phyloP scores from a whole-genome alignment of 1,284 basidiomycete genomes.

The Polyporus tsugae region DNA sequence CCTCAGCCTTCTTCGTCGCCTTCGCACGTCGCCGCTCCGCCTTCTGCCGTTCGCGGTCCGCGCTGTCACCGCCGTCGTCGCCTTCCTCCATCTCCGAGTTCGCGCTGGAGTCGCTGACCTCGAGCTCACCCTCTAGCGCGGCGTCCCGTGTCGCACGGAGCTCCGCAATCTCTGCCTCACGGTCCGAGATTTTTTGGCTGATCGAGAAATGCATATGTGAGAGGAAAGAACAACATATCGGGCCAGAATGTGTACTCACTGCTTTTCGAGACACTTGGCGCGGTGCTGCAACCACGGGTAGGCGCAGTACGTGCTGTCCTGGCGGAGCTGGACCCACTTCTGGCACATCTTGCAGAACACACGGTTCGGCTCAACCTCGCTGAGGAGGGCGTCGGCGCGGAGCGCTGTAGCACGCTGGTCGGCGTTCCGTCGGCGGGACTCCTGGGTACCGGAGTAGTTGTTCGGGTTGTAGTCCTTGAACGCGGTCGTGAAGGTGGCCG shows the following conservation, averaged over 20 bases:
- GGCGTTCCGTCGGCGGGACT: constrained; percentile 73
- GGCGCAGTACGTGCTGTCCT: constrained; percentile 76
- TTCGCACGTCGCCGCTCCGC: constrained; percentile 33
- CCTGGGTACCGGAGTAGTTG: constrained; percentile 57
- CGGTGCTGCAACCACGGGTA: constrained; percentile 82
- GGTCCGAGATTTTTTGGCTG: constrained; percentile 55
- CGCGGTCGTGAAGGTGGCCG: constrained; percentile 10
- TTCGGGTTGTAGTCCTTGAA: constrained; percentile 62
- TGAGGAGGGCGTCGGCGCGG: constrained; percentile 66
- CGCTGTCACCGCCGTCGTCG: constrained; percentile 31
- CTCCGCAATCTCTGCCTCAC: constrained; percentile 35
- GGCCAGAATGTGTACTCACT: constrained; percentile 55
- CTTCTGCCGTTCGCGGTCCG: constrained; percentile 30
- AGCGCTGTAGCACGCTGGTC: constrained; percentile 77
- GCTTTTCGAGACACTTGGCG: constrained; percentile 71
- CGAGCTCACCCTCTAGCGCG: constrained; percentile 31
- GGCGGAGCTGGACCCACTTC: constrained; percentile 81
- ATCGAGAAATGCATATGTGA: constrained; percentile 11
- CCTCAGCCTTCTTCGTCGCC: constrained; percentile 31
- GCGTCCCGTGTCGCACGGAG: constrained; percentile 45
- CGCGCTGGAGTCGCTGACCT: constrained; percentile 31
- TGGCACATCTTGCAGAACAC: constrained; percentile 77
- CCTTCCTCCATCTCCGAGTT: constrained; percentile 40
- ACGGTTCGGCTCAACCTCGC: constrained; percentile 74
- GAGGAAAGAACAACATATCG: constrained; percentile 4